Percentiles rank a stretch among this genome's conserved stretches.
Evolutionary conservation across 495 filamentous ascomycete genomes (phyloP).

Genomic region (Penicillium bovifimosum): DNA sequence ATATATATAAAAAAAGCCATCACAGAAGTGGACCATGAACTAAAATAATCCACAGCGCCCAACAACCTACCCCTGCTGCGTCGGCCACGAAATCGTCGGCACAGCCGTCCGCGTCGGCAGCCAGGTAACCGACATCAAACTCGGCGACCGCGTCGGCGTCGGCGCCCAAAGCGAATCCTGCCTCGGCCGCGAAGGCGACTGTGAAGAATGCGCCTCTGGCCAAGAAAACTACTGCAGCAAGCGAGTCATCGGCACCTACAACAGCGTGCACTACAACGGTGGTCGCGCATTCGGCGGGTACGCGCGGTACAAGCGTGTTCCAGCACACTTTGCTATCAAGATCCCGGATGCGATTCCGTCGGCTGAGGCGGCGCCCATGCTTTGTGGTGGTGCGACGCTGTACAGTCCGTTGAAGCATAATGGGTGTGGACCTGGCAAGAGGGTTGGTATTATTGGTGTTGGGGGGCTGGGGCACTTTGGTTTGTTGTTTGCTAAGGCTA

Average conservation of each 20-base stretch:
- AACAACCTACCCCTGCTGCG: constrained; percentile 63
- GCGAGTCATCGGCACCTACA: constrained; percentile 47
- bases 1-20: not conserved
- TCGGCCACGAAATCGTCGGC: constrained; percentile 84
- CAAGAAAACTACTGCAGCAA: constrained; percentile 63
- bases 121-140: constrained; percentile 57
- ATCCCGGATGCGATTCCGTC: constrained; percentile 63
- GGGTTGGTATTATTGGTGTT: constrained; percentile 76
- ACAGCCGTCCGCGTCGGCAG: constrained; percentile 67
- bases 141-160: constrained; percentile 86
- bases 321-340: constrained; percentile 69
- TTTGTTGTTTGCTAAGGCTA: constrained; percentile 55
- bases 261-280: constrained; percentile 41
- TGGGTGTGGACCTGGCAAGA: constrained; percentile 72
- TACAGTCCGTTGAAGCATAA: constrained; percentile 71
- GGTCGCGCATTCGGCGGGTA: constrained; percentile 65
- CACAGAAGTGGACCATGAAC: too few species aligned
- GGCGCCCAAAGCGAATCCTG: constrained; percentile 77
- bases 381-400: constrained; percentile 78
- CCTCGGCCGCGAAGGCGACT: constrained; percentile 52
- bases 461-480: constrained; percentile 76
- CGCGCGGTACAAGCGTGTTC: constrained; percentile 64
- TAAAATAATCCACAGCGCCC: constrained; percentile 30
- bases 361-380: constrained; percentile 69
- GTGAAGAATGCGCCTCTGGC: constrained; percentile 61